Evolutionary conservation across 805 yeast species (phyloP), one percentile per base, ranked within the genome.

Genomic region (Starmerella kuoi): DNA sequence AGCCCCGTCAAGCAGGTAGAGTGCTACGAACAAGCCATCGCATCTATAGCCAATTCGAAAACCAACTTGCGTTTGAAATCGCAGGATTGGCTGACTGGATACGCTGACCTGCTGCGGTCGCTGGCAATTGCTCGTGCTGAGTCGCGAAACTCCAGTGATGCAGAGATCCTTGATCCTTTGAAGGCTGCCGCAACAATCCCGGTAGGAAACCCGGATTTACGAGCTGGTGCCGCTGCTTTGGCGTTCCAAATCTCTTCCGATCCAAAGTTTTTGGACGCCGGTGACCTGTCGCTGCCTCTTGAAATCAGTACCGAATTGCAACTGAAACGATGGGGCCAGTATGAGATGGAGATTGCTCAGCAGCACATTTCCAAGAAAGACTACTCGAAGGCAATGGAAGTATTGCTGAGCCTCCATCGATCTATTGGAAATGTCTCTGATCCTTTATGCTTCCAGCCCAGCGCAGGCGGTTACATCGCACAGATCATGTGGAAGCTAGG

Each of bases 11-110:
- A 28, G n/a, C 44, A 44, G 20, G 48, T 39, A 3, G 37, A 42
- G 19, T 45, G 46, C 31, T 52, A 46, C 30, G 45, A 51, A 27
- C 42, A 45, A 12, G 59, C 58, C 12, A 41, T 59, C 22, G 42
- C 46, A 21, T 37, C 49, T 4, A 45, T 59, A 3, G 46, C 54
- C 9, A 23, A 40, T 3, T 35, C 39, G 2, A 28, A 36, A 23
- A 45, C 51, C 5, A 54, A 58, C 28, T 39, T 59, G 20, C 26
- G 32, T 11, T 38, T 40, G 6, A 56, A 59, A 40, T 44, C 53
- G 15, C 44, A 38, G 17, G 45, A 42, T 28, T 61, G 64, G 64
- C 52, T 61, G 8, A 48, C 55, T 2, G 63, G 62, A 4, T 61
- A 61, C 43, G 52, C 58, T 4, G 64, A 61, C 40, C 36, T 58